Evolutionary conservation across 441 rosid species (phyloP), one percentile per base, ranked within the genome.

Genomic region (Raphanus hybrid): DNA sequence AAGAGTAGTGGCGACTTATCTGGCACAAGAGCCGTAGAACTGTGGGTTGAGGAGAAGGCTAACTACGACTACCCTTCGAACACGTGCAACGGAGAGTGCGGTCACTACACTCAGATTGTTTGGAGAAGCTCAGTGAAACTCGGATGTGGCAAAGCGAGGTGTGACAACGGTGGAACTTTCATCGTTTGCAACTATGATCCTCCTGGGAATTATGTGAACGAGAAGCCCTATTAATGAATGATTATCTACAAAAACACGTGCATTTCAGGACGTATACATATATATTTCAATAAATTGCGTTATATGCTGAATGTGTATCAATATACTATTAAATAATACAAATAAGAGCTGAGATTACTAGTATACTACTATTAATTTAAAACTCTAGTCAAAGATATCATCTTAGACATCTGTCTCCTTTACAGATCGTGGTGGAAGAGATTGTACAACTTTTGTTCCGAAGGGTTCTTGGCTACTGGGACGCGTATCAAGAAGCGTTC

Each of bases 71-170:
- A 66, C 5, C 1, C 23, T 20, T 15, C 82, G 0, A 79, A 79
- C 54, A n/a, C 76, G 1, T 83, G 88, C 27, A 71, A 64, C 1
- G 45, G 71, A 10, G 45, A 8, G 2, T 84, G 87, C 16, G 60
- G 78, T 23, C 84, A 84, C n/a, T 82, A 82, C 34, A 81, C 86
- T 67, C 86, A 81, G 45, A 79, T 84, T 5, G 81, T 84, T 50
- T 84, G 85, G 85, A 55, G 69, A 45, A 73, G 66, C 2, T 82
- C 85, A 2, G 68, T 41, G 57, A 79, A 65, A 45, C 18, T 82
- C 0, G 87, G 87, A 18, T 82, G 85, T 68, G 83, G 45, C 3
- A 79, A 74, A 69, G 82, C 11, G 34, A 60, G 52, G 66, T 84
- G 87, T 39, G 34, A 58, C 27, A 69, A 23, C 65, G 84, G 84